phyloP scores from a whole-genome alignment of 2,329 filamentous ascomycete genomes.

The Daldinia eschscholtzii region DNA sequence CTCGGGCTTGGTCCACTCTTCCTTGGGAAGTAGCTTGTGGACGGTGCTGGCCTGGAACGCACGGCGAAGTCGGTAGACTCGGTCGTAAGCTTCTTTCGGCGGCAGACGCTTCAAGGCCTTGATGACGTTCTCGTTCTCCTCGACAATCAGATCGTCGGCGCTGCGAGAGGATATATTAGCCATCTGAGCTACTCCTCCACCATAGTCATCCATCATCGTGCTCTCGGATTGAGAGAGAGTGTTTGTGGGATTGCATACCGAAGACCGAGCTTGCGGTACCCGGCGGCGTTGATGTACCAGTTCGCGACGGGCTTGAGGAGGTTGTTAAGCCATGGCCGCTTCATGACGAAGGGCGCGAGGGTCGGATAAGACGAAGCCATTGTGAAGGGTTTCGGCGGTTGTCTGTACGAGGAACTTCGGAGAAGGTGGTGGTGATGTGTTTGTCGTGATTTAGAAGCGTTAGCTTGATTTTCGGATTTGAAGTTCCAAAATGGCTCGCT shows the following conservation, averaged over 20 bases:
- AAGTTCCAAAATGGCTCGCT: constrained; percentile 45
- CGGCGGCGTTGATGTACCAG: constrained; percentile 90
- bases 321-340: constrained; percentile 86
- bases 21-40: constrained; percentile 74
- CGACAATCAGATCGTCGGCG: constrained; percentile 93
- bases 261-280: constrained; percentile 93
- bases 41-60: constrained; percentile 82
- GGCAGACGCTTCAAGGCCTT: constrained; percentile 90
- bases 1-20: constrained; percentile 70
- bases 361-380: constrained; percentile 70
- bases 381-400: constrained; percentile 47
- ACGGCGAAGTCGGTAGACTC: constrained; percentile 95
- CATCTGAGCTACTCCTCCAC: neutral
- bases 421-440: constrained; percentile 34
- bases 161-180: constrained; percentile 61
- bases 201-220: neutral
- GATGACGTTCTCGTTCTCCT: constrained; percentile 90
- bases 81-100: constrained; percentile 93
- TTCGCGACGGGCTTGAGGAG: constrained; percentile 84
- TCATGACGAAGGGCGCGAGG: constrained; percentile 80
- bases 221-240: neutral
- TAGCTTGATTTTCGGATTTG: constrained; percentile 33
- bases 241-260: constrained; percentile 67
- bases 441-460: constrained; percentile 10
- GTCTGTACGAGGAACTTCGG: constrained; percentile 37